Evolutionary conservation across 2,329 filamentous ascomycete genomes (phyloP), one percentile per base, ranked within the genome.

Genomic region (Cladophialophora psammophila): DNA sequence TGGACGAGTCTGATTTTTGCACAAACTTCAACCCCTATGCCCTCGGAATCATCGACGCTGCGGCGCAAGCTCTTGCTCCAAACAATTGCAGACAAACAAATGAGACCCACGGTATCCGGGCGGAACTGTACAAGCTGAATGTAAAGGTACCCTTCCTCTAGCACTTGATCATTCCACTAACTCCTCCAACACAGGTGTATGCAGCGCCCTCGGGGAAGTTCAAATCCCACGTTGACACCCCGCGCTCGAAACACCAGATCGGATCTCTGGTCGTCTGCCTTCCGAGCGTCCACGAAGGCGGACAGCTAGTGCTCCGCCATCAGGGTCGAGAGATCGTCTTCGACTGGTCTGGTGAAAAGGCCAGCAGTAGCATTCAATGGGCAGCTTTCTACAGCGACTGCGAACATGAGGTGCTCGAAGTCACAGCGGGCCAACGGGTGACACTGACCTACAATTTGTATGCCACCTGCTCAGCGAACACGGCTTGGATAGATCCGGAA

Each of bases 51-150:
- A n/a, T 58, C 18, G 55, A 42, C 35, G 15, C 55, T 8, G 55
- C 55, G 26, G 55, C 55, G n/a, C 36, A 58, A 31, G 55, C 4
- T 31, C 55, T 58, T 58, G 55, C 40, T 20, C 55, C 36, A 40
- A 58, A 58, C 36, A 42, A 60, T 31, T 34, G 57, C 8, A 35
- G 7, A 50, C 57, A 48, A 9, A 60, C 12, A 15, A 60, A 60
- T 1, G 40, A 50, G 57, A 60, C 31, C 2, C 57, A 60, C 20
- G 57, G 26, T 31, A 13, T 50, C 18, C 26, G 57, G 15, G 57
- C 57, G 9, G 57, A 60, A 26, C 34, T 60, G 26, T 60, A 60
- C 38, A 60, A 60, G 57, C 40, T 60, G 38, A 60, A 60, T 60
- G 57, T 48, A 48, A 60, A 42, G n/a, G 2, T 12, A 9, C 40